A percentile compares a stretch with the other conserved stretches of the same genome.
Conservation (phyloP, 129 eudicot genomes). For the Kitagawia praeruptora region DNA sequence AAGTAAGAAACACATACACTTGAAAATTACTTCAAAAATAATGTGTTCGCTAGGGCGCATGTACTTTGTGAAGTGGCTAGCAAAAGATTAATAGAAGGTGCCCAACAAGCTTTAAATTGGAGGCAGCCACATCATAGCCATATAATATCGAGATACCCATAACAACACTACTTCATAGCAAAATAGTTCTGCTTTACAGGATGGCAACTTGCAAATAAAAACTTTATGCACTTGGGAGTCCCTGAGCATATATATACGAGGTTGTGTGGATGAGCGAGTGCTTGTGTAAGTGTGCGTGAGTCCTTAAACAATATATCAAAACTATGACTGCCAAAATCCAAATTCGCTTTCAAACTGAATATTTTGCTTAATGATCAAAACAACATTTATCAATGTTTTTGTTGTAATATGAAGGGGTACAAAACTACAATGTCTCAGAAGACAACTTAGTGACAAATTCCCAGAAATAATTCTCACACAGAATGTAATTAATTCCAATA, state of each 20-base stretch:
- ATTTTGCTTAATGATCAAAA: background rate
- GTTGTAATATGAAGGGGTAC: background rate
- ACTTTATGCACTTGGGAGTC: background rate
- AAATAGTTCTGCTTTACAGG: background rate
- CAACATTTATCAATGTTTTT: background rate
- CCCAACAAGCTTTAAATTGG: background rate
- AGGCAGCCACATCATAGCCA: background rate
- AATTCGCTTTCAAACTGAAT: background rate
- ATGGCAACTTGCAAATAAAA: background rate
- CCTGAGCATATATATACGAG: background rate
- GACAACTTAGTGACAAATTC: background rate
- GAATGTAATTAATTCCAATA: background rate
- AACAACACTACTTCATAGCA: background rate
- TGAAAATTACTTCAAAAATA: background rate
- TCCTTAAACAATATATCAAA: background rate
- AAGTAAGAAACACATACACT: conserved; percentile 5
- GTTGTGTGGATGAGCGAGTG: background rate
- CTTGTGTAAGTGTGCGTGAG: too few species aligned
- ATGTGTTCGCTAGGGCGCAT: background rate
- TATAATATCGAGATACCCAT: background rate
- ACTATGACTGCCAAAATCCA: background rate
- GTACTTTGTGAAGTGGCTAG: background rate
- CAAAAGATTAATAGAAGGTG: conserved; percentile 3
- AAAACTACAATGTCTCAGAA: background rate
- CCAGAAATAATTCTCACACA: background rate